These are phyloP conservation scores for Candida sp. DNA, from an alignment of 1,139 yeast species.

Conservation along the genomic window DNA sequence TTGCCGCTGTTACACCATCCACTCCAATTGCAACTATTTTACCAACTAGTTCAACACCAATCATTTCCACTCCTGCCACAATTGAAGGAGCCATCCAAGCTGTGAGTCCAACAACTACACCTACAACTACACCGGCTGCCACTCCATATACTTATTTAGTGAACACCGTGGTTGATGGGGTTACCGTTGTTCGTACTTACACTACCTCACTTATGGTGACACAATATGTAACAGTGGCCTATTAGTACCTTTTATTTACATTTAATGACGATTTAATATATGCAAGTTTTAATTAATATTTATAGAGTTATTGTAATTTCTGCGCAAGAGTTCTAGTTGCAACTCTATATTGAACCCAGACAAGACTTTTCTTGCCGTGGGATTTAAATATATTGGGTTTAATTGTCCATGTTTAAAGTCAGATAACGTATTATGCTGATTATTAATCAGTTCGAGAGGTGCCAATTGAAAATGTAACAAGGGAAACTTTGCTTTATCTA, in stretches of 20 bases:
- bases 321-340: conserved; percentile 16
- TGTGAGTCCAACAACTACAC: conserved; percentile 9
- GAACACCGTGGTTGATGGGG: conserved; percentile 8
- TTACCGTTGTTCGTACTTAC: conserved; percentile 11
- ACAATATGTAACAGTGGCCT: conserved; percentile 10
- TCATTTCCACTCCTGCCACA: conserved; percentile 1
- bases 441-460: conserved; percentile 17
- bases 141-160: conserved; percentile 7
- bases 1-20: not conserved
- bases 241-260: not conserved
- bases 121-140: conserved; percentile 9
- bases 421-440: not conserved
- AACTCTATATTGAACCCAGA: conserved; percentile 35
- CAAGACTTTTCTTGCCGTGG: conserved; percentile 33
- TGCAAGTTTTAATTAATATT: not conserved
- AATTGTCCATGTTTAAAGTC: conserved; percentile 39
- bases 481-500: conserved; percentile 55
- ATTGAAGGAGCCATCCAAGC: not conserved
- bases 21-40: conserved; percentile 2
- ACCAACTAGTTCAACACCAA: not conserved
- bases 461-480: conserved; percentile 48
- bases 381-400: conserved; percentile 43
- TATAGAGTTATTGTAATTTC: not conserved
- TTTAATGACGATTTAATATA: conserved; percentile 2
- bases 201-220: conserved; percentile 12